Evolutionary conservation across 352 stramenopile genomes (phyloP).

Genomic region (Phytophthora idaei): DNA sequence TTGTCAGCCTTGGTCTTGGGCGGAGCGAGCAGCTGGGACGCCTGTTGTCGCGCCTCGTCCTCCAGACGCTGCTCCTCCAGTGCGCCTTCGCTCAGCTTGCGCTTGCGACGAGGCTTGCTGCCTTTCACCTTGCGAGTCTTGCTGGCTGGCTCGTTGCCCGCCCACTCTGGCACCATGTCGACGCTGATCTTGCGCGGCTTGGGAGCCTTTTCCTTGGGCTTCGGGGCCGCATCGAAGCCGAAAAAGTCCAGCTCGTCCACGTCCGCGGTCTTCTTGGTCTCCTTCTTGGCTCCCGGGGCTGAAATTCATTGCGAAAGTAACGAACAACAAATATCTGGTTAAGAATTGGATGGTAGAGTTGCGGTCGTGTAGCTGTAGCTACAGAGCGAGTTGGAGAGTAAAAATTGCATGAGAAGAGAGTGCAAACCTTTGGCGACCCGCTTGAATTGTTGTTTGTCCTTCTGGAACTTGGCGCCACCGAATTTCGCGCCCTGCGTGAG

Average conservation of each 20-base stretch:
- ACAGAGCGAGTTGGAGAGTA: conserved; percentile 7
- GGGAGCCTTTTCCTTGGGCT: conserved; percentile 38
- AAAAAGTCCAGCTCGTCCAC: conserved; percentile 82
- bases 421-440: conserved; percentile 12
- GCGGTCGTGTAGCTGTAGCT: conserved; percentile 1
- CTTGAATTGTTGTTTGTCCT: conserved; percentile 70
- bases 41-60: conserved; percentile 71
- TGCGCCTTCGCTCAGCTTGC: conserved; percentile 83
- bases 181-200: conserved; percentile 71
- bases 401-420: conserved; percentile 11
- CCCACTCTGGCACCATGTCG: conserved; percentile 72
- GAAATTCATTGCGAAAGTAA: conserved; percentile 9
- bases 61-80: conserved; percentile 71
- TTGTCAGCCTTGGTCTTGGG: conserved; percentile 48
- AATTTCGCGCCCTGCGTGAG: conserved; percentile 78
- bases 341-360: conserved; percentile 1
- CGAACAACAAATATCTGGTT: conserved; percentile 8
- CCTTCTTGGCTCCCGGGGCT: conserved; percentile 23
- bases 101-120: conserved; percentile 80
- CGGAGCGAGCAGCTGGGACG: conserved; percentile 68
- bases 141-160: conserved; percentile 45
- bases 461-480: conserved; percentile 56
- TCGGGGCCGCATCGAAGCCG: conserved; percentile 59
- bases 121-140: conserved; percentile 55
- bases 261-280: conserved; percentile 26